phyloP scores from a whole-genome alignment of 106 monocot species.

The Narthecium ossifragum region DNA sequence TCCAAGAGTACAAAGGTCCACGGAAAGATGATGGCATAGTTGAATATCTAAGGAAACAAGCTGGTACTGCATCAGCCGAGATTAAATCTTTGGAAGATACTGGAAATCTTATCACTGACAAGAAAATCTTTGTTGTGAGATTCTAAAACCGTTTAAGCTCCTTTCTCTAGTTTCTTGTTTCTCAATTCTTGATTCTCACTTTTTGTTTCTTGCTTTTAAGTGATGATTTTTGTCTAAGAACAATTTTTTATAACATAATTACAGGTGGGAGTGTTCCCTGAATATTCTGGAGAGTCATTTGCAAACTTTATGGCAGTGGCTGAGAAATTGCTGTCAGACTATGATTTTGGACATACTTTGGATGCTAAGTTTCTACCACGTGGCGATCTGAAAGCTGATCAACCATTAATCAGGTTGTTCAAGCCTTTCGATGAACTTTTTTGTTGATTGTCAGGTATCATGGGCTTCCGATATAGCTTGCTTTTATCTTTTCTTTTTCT shows the following conservation, averaged over 20 bases:
- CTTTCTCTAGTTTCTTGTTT: no score
- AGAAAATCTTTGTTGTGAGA: constrained; percentile 78
- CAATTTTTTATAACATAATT: background rate
- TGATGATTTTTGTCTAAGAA: background rate
- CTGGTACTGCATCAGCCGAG: constrained; percentile 70
- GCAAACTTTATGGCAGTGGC: constrained; percentile 60
- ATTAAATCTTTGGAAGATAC: constrained; percentile 73
- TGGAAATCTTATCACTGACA: constrained; percentile 33
- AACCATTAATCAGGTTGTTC: constrained; percentile 64
- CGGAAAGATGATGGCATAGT: constrained; percentile 88
- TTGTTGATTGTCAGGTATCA: constrained; percentile 69
- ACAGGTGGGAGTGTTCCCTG: constrained; percentile 77
- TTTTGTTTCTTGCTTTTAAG: background rate
- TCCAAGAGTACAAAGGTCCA: constrained; percentile 91
- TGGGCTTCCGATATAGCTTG: background rate
- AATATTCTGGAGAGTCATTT: constrained; percentile 68
- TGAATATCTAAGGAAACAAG: constrained; percentile 79
- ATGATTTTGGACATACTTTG: constrained; percentile 71
- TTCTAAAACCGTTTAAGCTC: no score
- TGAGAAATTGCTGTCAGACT: constrained; percentile 73
- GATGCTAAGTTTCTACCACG: constrained; percentile 77
- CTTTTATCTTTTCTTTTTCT: constrained; percentile 3
- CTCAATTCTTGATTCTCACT: background rate
- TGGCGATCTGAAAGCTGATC: constrained; percentile 44
- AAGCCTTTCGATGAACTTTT: constrained; percentile 94